Percentiles rank a stretch among this genome's conserved stretches.
Evolutionary conservation across 1,284 basidiomycete species (phyloP).

Genomic region (Quambalaria eucalypti): DNA sequence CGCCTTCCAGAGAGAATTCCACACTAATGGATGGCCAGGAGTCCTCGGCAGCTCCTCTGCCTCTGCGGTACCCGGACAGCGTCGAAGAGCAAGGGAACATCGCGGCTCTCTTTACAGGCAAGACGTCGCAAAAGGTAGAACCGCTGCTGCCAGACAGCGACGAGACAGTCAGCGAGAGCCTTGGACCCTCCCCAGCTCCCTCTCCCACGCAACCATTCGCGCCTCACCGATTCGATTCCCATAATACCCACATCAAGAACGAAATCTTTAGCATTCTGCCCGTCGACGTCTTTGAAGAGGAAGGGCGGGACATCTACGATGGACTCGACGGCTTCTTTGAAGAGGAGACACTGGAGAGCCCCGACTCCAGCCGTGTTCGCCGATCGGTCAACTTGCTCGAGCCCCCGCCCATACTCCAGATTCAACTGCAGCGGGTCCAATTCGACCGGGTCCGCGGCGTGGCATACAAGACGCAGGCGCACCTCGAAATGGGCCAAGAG

Average conservation of each 20-base stretch:
- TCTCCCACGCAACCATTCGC: slow-evolving; percentile 6
- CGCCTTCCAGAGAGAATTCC: too few relatives aligned
- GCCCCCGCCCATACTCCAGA: slow-evolving; percentile 80
- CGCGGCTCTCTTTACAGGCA: not conserved
- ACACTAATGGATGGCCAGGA: not conserved
- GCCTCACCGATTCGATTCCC: slow-evolving; percentile 13
- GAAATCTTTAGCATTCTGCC: slow-evolving; percentile 88
- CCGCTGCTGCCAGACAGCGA: slow-evolving; percentile 1
- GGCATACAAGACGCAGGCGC: slow-evolving; percentile 90
- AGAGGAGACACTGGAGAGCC: slow-evolving; percentile 64
- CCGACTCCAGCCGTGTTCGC: slow-evolving; percentile 57
- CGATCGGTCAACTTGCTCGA: slow-evolving; percentile 82
- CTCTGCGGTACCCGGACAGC: too few relatives aligned
- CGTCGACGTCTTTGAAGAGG: slow-evolving; percentile 68
- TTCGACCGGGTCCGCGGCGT: slow-evolving; percentile 82
- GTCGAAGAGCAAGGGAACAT: not conserved
- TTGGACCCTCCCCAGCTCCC: not conserved
- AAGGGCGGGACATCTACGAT: slow-evolving; percentile 84
- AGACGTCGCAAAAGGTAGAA: not conserved
- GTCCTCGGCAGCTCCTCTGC: not conserved
- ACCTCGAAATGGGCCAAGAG: slow-evolving; percentile 77
- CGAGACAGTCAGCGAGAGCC: not conserved
- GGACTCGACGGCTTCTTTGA: slow-evolving; percentile 86
- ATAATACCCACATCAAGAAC: slow-evolving; percentile 64
- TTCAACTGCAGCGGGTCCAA: slow-evolving; percentile 91